Evolutionary conservation across 192 early-diverging fungal genomes (phyloP).

Genomic region (Podila horticola): DNA sequence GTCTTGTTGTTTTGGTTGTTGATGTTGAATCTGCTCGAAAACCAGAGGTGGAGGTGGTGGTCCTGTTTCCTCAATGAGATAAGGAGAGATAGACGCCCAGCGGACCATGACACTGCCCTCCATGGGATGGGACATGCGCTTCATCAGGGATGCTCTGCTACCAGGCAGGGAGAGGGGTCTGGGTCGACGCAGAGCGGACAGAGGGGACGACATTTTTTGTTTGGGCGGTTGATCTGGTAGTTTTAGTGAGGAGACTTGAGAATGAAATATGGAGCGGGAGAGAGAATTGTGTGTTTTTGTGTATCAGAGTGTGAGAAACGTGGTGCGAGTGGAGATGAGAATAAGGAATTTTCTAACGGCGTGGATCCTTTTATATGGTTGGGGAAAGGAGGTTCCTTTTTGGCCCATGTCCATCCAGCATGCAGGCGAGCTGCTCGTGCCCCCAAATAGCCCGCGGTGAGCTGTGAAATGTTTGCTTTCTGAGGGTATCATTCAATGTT

Average conservation of each 20-base stretch:
- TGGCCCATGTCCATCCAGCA: no score
- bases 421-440: no score
- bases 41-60: slow-evolving; percentile 8
- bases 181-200: slow-evolving; percentile 28
- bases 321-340: neutral
- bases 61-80: neutral
- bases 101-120: slow-evolving; percentile 4
- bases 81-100: slow-evolving; percentile 5
- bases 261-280: neutral
- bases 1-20: neutral
- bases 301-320: neutral
- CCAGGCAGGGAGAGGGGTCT: slow-evolving; percentile 18
- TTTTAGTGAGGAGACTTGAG: neutral
- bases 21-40: neutral
- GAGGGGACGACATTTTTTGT: slow-evolving; percentile 7
- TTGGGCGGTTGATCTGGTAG: neutral
- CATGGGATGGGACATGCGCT: no score
- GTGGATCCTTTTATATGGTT: no score
- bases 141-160: no score
- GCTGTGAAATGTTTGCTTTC: no score
- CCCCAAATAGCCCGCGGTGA: no score
- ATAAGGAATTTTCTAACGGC: no score
- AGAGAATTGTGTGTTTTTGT: neutral
- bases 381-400: no score
- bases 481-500: no score